Evolutionary conservation across 169 alveolate species (phyloP).

Genomic region (Plasmodium sp.): DNA sequence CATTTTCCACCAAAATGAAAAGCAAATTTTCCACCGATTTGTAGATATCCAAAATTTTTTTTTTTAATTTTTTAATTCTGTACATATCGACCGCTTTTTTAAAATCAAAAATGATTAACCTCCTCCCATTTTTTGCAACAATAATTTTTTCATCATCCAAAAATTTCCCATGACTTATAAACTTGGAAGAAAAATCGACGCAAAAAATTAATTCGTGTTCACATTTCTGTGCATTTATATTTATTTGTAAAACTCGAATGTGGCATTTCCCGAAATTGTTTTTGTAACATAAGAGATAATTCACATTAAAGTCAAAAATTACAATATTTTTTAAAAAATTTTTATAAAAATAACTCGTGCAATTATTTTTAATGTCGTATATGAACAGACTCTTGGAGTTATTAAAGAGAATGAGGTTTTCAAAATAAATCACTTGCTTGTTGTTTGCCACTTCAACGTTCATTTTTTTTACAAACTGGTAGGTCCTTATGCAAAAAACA

Average conservation of each 20-base stretch:
- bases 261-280: conserved; percentile 75
- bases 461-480: conserved; percentile 39
- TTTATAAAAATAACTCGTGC: conserved; percentile 62
- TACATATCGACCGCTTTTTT: conserved; percentile 76
- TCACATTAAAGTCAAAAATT: conserved; percentile 67
- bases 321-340: conserved; percentile 74
- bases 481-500: conserved; percentile 58
- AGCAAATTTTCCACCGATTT: conserved; percentile 71
- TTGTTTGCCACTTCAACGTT: conserved; percentile 35
- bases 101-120: conserved; percentile 74
- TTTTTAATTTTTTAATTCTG: conserved; percentile 74
- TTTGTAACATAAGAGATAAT: conserved; percentile 71
- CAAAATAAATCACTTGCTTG: conserved; percentile 62
- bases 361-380: conserved; percentile 70
- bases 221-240: conserved; percentile 22
- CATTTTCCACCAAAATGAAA: conserved; percentile 73
- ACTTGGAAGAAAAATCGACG: conserved; percentile 74
- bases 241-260: conserved; percentile 63
- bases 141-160: conserved; percentile 75
- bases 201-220: conserved; percentile 75
- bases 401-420: conserved; percentile 64
- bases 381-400: conserved; percentile 71
- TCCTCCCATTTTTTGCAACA: conserved; percentile 73
- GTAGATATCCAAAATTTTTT: conserved; percentile 60
- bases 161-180: conserved; percentile 77